Evolutionary conservation across 768 basidiomycete species (phyloP), one percentile per base, ranked within the genome.

Genomic region (Cantharellus anzutake): DNA sequence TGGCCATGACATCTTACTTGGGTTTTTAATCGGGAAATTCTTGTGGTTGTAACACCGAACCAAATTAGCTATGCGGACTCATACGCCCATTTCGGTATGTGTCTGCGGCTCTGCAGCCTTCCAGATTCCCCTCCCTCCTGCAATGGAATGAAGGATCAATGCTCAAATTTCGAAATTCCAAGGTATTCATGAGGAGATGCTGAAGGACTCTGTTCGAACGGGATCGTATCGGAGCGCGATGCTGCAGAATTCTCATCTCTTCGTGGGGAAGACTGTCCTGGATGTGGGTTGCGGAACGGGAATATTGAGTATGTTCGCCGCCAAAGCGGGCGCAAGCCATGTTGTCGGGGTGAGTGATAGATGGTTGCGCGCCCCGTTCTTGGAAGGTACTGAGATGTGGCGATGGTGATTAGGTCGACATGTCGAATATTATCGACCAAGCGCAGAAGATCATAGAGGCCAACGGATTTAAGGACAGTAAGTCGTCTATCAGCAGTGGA

Each of bases 391-490:
- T 55, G 40, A 42, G n/a, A 50, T 48, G 48, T 58, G 57, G 53
- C 51, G 29, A 51, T 52, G 55, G 29, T 53, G 2, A 53, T 20
- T 44, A 93, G 89, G 93, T 99, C 72, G 96, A 99, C 74, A 99
- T 99, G 96, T 96, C 92, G 60, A 99, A 99, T 74, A 99, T 99
- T 73, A 88, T 98, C 71, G 96, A 98, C 74, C 94, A 98, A 74
- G 96, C 96, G 2, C 81, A 84, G 75, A 94, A 90, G 72, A 99
- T 99, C 64, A 82, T 98, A 64, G 84, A 91, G 66, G 86, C 88
- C 14, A 99, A 99, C 65, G 93, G 93, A 56, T 97, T 97, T 77
- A 82, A 83, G 73, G 85, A 96, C 69, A 85, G 93, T 97, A 63
- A 64, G 89, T 75, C 20, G 44, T 48, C 44, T 29, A 11, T 48